Base-by-base conservation (phyloP, 1,284 basidiomycete genomes). In the Leccinum subrobustum region DNA sequence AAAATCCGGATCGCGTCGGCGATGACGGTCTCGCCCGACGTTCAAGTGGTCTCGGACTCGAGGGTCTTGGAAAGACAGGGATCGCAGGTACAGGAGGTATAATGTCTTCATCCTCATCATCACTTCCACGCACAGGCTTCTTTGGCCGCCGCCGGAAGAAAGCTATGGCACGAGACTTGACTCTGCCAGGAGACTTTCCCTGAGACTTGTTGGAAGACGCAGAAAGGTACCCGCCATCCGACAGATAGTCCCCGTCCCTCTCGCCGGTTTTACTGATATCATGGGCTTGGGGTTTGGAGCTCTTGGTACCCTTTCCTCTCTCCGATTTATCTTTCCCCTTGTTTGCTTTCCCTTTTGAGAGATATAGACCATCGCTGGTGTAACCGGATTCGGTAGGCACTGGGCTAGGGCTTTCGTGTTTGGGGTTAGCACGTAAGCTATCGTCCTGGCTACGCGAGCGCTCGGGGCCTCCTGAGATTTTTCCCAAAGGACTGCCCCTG, bases 171-270 rank as follows among this genome's bases (percentile, higher is more conserved):
- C 73, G 72, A 27, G 73, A 69, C 58, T 69, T 72, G 8, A 71
- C 64, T 23, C 59, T 72, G 44, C 70, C 50, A 5, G 71, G 39
- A 0, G 70, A 69, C 56, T 71, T 72, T 48, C 67, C 64, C 54
- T 58, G 71, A 4, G 73, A 72, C 55, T 74, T 72, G 57, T 65
- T 75, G 2, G 70, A 72, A 48, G 70, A 75, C 1, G 71, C 72
- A n/a, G 70, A 72, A 50, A 72, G 68, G 56, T 72, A 72, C 2
- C 72, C 70, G 2, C 70, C 70, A 16, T 72, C 70, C 14, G 70
- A 72, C 0, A 63, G 14, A 48, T 69, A 70, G 7, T 64, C 71
- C 0, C 52, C 58, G 3, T 73, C 72, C 39, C 60, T 65, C 20
- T 65, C 73, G 33, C 58, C 48, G 16, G 57, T 57, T 52, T 65